Evolutionary conservation across 441 rosid genomes (phyloP), one percentile per base, ranked within the genome.

Genomic region (Gossypium lobatum): DNA sequence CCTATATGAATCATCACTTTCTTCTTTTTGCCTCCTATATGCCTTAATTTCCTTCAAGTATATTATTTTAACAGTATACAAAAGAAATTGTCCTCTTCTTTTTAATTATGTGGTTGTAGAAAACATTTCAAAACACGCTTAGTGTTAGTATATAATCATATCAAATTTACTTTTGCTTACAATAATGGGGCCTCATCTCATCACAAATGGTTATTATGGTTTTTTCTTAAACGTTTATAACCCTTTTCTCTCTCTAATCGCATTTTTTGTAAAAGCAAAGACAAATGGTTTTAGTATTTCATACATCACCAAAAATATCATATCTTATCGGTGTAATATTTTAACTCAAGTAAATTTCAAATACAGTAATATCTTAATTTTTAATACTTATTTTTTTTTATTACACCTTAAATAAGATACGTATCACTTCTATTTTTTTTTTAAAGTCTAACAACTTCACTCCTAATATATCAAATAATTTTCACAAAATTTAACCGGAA

Each of bases 181-280:
- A 17, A 34, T 17, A 52, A 28, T 28, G 77, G 81, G 80, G 42
- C 72, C 70, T 34, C 54, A 37, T 61, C 77, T 74, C 73, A 61
- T 76, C 31, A 80, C 76, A 55, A 57, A 46, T 70, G 70, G 75
- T 31, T 77, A 81, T 81, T 34, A 78, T 80, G 76, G 73, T 64
- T 70, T 39, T 9, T 72, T 34, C 73, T 70, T 64, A 0, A 79
- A 73, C 71, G 73, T 68, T 73, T 25, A 53, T 73, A 37, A 42
- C 28, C 74, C 34, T 28, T 28, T 26, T 78, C 77, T 58, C 37
- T 37, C 3, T 26, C 0, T 64, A 6, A 16, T 46, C 20, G 9
- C 11, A 46, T 23, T 66, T 45, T 21, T 48, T 14, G 39, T 39
- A 64, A 4, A 64, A 64, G 28, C 4, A 3, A 26, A 61, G 65